Conservation (phyloP, 2,329 filamentous ascomycete species). For the Elsinoe australis region DNA sequence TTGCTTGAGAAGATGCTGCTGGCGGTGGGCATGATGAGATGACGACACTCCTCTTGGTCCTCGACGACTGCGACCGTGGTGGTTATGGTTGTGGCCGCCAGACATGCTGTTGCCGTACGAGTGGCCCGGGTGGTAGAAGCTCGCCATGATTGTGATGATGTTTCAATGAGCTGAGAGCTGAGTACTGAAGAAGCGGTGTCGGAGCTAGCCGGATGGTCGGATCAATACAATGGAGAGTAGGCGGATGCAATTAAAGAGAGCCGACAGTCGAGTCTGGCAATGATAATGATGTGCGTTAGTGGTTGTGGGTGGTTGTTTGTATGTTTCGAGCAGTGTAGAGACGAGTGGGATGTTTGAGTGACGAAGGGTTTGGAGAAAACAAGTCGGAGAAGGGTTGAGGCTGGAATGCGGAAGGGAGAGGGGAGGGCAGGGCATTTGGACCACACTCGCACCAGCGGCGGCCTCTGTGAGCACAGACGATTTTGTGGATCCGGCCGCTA, state of each 20-base stretch:
- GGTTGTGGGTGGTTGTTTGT: not conserved
- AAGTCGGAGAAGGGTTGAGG: slow-evolving; percentile 15
- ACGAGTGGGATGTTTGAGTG: not conserved
- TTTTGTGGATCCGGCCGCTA: too few species aligned
- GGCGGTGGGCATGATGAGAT: slow-evolving; percentile 74
- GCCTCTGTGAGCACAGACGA: too few species aligned
- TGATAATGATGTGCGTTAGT: not conserved
- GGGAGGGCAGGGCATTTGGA: not conserved
- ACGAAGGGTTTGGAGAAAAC: slow-evolving; percentile 8
- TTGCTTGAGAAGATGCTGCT: slow-evolving; percentile 53
- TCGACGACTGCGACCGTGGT: slow-evolving; percentile 79
- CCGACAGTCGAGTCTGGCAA: slow-evolving; percentile 14
- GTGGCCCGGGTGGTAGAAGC: slow-evolving; percentile 43
- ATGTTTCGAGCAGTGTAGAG: slow-evolving; percentile 2
- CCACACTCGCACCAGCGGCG: too few species aligned
- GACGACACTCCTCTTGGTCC: slow-evolving; percentile 66
- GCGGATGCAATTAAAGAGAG: slow-evolving; percentile 11
- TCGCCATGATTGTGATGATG: slow-evolving; percentile 36
- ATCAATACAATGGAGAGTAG: slow-evolving; percentile 19
- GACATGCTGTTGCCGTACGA: slow-evolving; percentile 43
- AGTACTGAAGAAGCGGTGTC: slow-evolving; percentile 19
- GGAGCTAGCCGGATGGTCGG: slow-evolving; percentile 19
- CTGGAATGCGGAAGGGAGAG: slow-evolving; percentile 7
- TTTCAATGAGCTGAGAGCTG: slow-evolving; percentile 15
- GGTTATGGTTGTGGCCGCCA: slow-evolving; percentile 57